Conservation (phyloP, 139 green algal genomes). For the Coelastrella sp. region DNA sequence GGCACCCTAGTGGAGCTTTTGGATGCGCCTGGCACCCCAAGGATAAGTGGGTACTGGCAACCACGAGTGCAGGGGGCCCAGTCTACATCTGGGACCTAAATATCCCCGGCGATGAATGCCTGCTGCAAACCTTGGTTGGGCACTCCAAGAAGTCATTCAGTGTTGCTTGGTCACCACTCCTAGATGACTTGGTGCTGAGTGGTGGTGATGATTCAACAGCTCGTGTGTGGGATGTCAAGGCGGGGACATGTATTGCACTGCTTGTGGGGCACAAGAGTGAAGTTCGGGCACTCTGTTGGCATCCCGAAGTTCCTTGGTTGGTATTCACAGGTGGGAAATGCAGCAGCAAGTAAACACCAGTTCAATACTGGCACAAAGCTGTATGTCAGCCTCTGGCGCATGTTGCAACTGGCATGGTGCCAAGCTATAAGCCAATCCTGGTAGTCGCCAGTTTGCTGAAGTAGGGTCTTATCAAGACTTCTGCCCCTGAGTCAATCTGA, state of each 20-base stretch:
- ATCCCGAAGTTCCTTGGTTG: slow-evolving; percentile 62
- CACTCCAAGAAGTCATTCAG: slow-evolving; percentile 45
- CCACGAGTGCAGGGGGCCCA: slow-evolving; percentile 40
- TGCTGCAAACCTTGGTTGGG: slow-evolving; percentile 43
- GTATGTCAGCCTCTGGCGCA: not conserved
- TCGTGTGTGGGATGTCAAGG: slow-evolving; percentile 57
- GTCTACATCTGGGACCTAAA: slow-evolving; percentile 59
- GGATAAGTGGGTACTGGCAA: slow-evolving; percentile 48
- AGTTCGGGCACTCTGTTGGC: slow-evolving; percentile 68
- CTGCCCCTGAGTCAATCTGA: too few species aligned
- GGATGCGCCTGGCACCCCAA: slow-evolving; percentile 50
- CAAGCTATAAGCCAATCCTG: not conserved
- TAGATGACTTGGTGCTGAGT: slow-evolving; percentile 54
- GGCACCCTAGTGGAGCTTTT: slow-evolving; percentile 33
- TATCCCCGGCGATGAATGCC: slow-evolving; percentile 14
- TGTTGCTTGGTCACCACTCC: slow-evolving; percentile 62
- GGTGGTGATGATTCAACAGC: slow-evolving; percentile 60
- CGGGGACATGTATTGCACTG: slow-evolving; percentile 34
- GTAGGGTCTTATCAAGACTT: too few species aligned
- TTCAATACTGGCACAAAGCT: not conserved
- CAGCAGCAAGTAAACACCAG: not conserved
- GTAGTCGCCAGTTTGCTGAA: too few species aligned
- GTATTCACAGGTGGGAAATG: slow-evolving; percentile 52
- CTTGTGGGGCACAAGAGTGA: slow-evolving; percentile 65
- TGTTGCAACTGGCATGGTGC: not conserved